Evolutionary conservation across 306 rosid genomes (phyloP), one percentile per base, ranked within the genome.

Genomic region (Vigna nakashimae): DNA sequence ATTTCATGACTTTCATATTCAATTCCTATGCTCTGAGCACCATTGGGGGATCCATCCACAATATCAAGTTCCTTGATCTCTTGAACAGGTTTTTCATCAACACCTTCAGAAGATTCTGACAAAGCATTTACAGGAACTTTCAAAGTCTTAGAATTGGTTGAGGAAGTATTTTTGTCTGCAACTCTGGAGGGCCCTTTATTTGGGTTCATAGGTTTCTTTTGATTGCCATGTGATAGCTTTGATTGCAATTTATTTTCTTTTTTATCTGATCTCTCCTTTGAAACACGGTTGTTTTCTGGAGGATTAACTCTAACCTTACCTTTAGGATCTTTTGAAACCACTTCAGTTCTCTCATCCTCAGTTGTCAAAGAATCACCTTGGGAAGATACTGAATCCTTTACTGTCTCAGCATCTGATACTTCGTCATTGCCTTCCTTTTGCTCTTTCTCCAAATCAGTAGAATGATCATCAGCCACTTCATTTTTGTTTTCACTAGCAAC

Each of bases 371-470:
- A 87, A 77, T 91, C 96, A 78, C 85, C 89, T 65, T 83, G 93
- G 49, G 99, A 92, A n/a, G 96, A 92, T 52, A 81, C 83, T 0
- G 94, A 92, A 82, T 92, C 96, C 82, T 87, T 86, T 60, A 52
- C 76, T 10, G 89, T 89, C 65, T 92, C 97, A 28, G 92, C 65
- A 75, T 95, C 98, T 4, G 98, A 91, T 65, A 79, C 85, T 51
- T 91, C 91, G 62, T 86, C 97, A 82, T 86, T 88, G 57, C 88
- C 84, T 70, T 86, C 85, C 56, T 78, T 90, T 22, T 67, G 71
- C 73, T 88, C 91, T 84, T 80, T 89, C 82, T 94, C 96, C 78
- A 88, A 58, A 77, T 83, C 88, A 77, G 73, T 83, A 58, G 87
- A 92, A 81, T 72, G 79, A 80, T 80, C 84, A 67, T 86, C 91